Evolutionary conservation across 805 yeast genomes (phyloP).

Genomic region (Ogataea zsoltii): DNA sequence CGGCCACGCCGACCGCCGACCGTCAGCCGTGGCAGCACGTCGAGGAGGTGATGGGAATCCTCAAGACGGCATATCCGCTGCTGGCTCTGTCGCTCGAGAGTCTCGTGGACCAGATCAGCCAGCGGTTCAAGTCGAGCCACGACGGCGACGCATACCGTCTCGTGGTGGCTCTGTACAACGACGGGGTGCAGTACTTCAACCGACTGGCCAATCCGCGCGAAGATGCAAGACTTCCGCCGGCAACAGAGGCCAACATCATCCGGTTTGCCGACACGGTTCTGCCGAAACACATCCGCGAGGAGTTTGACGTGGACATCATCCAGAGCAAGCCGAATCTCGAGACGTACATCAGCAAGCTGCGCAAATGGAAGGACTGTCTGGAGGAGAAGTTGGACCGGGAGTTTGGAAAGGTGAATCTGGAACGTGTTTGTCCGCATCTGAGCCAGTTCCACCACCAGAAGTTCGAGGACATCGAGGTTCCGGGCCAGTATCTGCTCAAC

Average conservation of each 20-base stretch:
- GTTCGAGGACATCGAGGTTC: conserved; percentile 95
- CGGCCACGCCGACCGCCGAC: conserved; percentile 9
- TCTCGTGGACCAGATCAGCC: conserved; percentile 91
- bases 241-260: conserved; percentile 84
- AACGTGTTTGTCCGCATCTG: conserved; percentile 89
- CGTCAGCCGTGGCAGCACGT: conserved; percentile 90
- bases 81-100: conserved; percentile 92
- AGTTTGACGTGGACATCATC: conserved; percentile 90
- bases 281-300: conserved; percentile 84
- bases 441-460: conserved; percentile 98
- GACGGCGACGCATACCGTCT: conserved; percentile 96
- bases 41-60: conserved; percentile 87
- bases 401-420: conserved; percentile 76
- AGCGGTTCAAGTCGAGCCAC: conserved; percentile 87
- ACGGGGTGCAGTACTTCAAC: conserved; percentile 88
- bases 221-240: conserved; percentile 84
- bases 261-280: conserved; percentile 91
- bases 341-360: conserved; percentile 75
- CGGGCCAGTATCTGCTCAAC: conserved; percentile 91
- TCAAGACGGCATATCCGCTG: conserved; percentile 95
- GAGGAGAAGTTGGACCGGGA: conserved; percentile 91
- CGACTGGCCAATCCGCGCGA: conserved; percentile 84
- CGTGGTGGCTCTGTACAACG: conserved; percentile 88
- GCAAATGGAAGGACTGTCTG: conserved; percentile 90
- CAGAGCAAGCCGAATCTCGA: conserved; percentile 85